These are phyloP conservation scores for Sclerotinia nivalis DNA, from an alignment of 2,329 filamentous ascomycete genomes.

Conservation along the genomic window DNA sequence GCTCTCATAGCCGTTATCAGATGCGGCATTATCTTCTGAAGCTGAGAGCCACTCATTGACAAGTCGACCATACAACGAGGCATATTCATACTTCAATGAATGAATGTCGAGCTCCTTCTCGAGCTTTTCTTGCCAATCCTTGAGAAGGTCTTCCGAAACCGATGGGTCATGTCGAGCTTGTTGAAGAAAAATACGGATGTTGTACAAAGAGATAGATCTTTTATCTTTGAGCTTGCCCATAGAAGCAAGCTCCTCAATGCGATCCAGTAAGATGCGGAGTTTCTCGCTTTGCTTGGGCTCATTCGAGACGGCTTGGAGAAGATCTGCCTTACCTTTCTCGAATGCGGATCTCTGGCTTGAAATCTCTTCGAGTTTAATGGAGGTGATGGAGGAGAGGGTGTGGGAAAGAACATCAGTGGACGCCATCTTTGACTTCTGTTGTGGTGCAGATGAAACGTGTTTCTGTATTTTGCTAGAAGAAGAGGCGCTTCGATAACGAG, in stretches of 20 bases:
- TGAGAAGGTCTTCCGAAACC: slow-evolving; percentile 48
- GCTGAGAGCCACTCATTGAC: slow-evolving; percentile 55
- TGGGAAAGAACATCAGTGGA: slow-evolving; percentile 48
- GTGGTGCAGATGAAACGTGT: neutral
- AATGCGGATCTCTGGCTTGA: slow-evolving; percentile 52
- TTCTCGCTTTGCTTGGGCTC: slow-evolving; percentile 40
- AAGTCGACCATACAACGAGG: slow-evolving; percentile 54
- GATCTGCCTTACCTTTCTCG: slow-evolving; percentile 47
- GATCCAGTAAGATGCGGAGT: slow-evolving; percentile 42
- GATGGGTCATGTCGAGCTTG: slow-evolving; percentile 55
- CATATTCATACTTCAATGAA: slow-evolving; percentile 54
- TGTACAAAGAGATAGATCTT: slow-evolving; percentile 33
- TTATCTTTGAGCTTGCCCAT: slow-evolving; percentile 38
- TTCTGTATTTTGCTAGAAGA: neutral
- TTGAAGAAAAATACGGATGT: slow-evolving; percentile 51
- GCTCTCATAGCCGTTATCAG: slow-evolving; percentile 45
- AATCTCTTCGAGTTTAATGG: slow-evolving; percentile 56
- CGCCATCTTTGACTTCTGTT: slow-evolving; percentile 36
- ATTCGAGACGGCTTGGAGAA: slow-evolving; percentile 42
- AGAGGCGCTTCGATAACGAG: neutral
- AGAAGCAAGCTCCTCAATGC: slow-evolving; percentile 42
- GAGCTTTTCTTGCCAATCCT: slow-evolving; percentile 50
- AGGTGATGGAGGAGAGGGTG: slow-evolving; percentile 56
- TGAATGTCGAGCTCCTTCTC: slow-evolving; percentile 49
- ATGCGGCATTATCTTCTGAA: slow-evolving; percentile 39